A percentile compares a stretch with the other conserved stretches of the same genome.
phyloP scores from a whole-genome alignment of 2,329 filamentous ascomycete species.

The Colletotrichum orbiculare region DNA sequence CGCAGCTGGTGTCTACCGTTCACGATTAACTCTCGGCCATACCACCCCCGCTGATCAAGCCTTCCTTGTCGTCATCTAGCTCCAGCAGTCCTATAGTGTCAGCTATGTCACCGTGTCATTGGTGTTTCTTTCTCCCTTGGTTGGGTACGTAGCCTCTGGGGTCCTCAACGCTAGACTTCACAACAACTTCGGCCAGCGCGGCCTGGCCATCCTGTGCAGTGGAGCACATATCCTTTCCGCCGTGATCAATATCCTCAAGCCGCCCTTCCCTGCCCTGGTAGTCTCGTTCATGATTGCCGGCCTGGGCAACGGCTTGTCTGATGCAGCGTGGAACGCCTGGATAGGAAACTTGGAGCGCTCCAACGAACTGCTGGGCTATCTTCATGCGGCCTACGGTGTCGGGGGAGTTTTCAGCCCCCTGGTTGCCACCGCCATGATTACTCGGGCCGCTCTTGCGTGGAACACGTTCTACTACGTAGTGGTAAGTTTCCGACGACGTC shows the following conservation, averaged over 20 bases:
- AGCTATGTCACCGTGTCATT: no score
- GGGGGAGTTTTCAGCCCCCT: slow-evolving; percentile 77
- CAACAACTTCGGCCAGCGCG: no score
- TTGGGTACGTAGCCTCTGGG: no score
- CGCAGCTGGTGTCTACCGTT: no score
- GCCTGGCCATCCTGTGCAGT: no score
- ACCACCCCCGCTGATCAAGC: no score
- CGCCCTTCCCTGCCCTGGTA: slow-evolving; percentile 74
- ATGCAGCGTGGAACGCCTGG: slow-evolving; percentile 69
- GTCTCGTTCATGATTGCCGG: slow-evolving; percentile 75
- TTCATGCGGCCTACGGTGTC: slow-evolving; percentile 78
- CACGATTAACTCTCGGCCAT: no score
- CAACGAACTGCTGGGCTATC: slow-evolving; percentile 77
- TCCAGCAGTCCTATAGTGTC: no score
- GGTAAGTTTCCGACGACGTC: slow-evolving; percentile 48
- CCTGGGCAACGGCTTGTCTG: slow-evolving; percentile 76
- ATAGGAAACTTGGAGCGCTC: slow-evolving; percentile 72
- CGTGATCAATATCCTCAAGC: slow-evolving; percentile 42
- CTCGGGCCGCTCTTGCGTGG: slow-evolving; percentile 69
- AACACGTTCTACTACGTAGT: slow-evolving; percentile 82
- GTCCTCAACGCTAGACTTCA: no score
- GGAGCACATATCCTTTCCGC: no score
- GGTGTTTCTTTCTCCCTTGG: no score
- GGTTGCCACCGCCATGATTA: slow-evolving; percentile 78
- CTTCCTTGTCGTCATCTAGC: no score